phyloP scores from a whole-genome alignment of 345 rosid genomes.

The Trapa incisa region DNA sequence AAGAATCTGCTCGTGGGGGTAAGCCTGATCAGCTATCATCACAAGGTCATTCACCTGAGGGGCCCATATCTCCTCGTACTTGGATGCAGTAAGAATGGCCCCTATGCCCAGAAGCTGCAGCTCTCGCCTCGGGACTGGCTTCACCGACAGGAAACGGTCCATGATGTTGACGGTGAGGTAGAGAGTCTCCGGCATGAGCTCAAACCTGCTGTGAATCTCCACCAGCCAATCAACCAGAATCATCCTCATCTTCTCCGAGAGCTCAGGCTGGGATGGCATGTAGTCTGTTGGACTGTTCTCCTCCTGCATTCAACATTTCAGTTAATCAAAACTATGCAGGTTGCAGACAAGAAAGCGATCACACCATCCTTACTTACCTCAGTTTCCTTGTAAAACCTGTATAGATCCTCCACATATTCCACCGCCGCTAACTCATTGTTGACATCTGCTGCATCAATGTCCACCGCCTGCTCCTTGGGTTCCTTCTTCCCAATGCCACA shows the following conservation, averaged over 20 bases:
- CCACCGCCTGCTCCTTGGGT: conserved; percentile 33
- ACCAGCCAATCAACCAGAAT: conserved; percentile 86
- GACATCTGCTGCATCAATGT: conserved; percentile 72
- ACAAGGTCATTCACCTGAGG: conserved; percentile 87
- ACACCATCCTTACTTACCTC: conserved; percentile 31
- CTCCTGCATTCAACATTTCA: conserved; percentile 26
- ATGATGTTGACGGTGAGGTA: conserved; percentile 77
- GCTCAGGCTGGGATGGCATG: conserved; percentile 61
- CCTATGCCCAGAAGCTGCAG: conserved; percentile 74
- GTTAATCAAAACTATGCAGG: no score
- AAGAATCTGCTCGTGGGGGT: conserved; percentile 44
- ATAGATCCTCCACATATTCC: conserved; percentile 86
- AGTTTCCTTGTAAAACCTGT: conserved; percentile 65
- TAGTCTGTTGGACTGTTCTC: conserved; percentile 59
- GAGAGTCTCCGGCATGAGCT: conserved; percentile 70
- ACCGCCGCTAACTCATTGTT: conserved; percentile 60
- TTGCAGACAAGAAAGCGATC: not conserved
- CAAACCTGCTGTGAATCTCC: conserved; percentile 77
- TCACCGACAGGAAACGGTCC: conserved; percentile 68
- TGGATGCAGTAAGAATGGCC: conserved; percentile 74
- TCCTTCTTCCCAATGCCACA: conserved; percentile 36
- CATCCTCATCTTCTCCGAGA: conserved; percentile 76
- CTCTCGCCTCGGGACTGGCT: conserved; percentile 58
- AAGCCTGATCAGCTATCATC: conserved; percentile 65
- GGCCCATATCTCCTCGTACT: conserved; percentile 97